A percentile compares a stretch with the other conserved stretches of the same genome.
Evolutionary conservation across 306 rosid species (phyloP).

Genomic region (Pachyrhizus erosus): DNA sequence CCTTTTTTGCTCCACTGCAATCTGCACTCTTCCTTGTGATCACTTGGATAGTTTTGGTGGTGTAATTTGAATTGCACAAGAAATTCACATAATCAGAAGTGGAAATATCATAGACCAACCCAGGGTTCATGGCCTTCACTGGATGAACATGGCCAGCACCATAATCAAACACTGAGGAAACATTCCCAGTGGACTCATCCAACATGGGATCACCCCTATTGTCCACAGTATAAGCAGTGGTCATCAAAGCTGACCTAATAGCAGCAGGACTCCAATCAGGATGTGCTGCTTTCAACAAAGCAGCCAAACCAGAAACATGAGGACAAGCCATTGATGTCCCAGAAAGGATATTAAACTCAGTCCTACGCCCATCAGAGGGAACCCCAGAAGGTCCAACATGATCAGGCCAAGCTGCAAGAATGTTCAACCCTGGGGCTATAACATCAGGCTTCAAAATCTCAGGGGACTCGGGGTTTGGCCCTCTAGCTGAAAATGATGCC

Average conservation of each 20-base stretch:
- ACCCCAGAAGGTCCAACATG: conserved; percentile 79
- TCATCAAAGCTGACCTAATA: conserved; percentile 83
- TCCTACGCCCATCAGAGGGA: conserved; percentile 65
- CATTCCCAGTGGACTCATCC: conserved; percentile 86
- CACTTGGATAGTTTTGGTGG: conserved; percentile 63
- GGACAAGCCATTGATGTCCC: conserved; percentile 99
- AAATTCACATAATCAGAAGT: conserved; percentile 75
- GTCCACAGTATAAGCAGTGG: conserved; percentile 80
- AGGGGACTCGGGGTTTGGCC: conserved; percentile 86
- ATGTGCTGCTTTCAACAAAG: conserved; percentile 87
- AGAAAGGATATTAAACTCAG: conserved; percentile 82
- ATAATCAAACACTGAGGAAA: conserved; percentile 71
- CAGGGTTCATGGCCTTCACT: conserved; percentile 83
- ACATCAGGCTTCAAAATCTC: conserved; percentile 90
- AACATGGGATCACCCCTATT: conserved; percentile 68
- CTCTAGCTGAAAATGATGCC: conserved; percentile 90
- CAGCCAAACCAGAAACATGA: conserved; percentile 88
- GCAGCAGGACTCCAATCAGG: conserved; percentile 95
- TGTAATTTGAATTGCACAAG: conserved; percentile 87
- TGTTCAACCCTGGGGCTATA: conserved; percentile 88
- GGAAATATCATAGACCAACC: conserved; percentile 69
- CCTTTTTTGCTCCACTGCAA: conserved; percentile 72
- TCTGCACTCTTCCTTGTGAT: conserved; percentile 72
- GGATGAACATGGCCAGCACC: conserved; percentile 96
- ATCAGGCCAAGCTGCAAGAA: conserved; percentile 98